phyloP scores from a whole-genome alignment of 2,329 filamentous ascomycete genomes.

The Diplodia sapinea region DNA sequence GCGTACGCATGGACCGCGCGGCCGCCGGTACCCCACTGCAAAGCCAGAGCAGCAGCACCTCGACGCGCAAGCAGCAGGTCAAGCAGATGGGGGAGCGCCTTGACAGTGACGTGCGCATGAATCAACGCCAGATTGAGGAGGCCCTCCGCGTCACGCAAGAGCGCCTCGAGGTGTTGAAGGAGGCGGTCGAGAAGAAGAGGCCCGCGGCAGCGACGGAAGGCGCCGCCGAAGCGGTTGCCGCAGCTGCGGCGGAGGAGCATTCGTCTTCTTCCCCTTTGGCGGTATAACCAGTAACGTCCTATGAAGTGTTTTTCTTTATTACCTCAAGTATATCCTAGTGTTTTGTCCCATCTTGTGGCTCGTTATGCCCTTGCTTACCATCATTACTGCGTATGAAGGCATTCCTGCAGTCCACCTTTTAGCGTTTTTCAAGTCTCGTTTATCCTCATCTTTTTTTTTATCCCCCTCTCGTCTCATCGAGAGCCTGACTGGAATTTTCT shows the following conservation, averaged over 20 bases:
- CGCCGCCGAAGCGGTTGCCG: slow-evolving; percentile 69
- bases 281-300: slow-evolving; percentile 1
- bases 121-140: slow-evolving; percentile 75
- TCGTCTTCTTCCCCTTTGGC: slow-evolving; percentile 19
- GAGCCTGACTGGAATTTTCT: background rate
- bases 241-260: slow-evolving; percentile 68
- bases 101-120: slow-evolving; percentile 63
- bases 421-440: slow-evolving; percentile 15
- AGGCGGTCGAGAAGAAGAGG: slow-evolving; percentile 61
- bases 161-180: slow-evolving; percentile 76
- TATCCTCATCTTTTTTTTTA: background rate
- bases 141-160: slow-evolving; percentile 87
- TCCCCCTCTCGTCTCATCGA: background rate
- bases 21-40: slow-evolving; percentile 32
- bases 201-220: slow-evolving; percentile 51
- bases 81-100: slow-evolving; percentile 61
- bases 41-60: slow-evolving; percentile 14
- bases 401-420: background rate
- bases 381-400: background rate
- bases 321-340: background rate
- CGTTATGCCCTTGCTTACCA: background rate
- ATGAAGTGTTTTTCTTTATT: background rate
- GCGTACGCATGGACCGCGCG: slow-evolving; percentile 72
- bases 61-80: slow-evolving; percentile 45
- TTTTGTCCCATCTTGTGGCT: background rate